Percentiles rank a stretch among this genome's conserved stretches.
phyloP scores from a whole-genome alignment of 1,284 basidiomycete genomes.

The Cryptococcus amylolentus region DNA sequence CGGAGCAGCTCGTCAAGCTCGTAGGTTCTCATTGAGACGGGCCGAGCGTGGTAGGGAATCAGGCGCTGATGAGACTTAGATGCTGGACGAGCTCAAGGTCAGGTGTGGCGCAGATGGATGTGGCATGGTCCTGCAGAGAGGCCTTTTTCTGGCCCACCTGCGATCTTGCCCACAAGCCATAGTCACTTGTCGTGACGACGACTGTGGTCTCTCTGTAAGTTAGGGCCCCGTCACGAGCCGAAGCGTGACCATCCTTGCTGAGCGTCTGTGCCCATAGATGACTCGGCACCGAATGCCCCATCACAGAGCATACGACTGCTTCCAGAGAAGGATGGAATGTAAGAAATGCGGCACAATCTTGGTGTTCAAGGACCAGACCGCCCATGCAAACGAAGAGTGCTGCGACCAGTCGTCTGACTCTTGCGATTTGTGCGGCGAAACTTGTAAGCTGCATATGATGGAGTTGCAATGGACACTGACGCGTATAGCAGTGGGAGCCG shows the following conservation, averaged over 20 bases:
- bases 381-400: conserved; percentile 3
- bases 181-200: conserved; percentile 54
- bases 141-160: conserved; percentile 63
- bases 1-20: conserved; percentile 23
- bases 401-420: conserved; percentile 3
- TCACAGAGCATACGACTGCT: conserved; percentile 44
- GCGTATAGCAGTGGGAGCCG: conserved; percentile 11
- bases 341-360: conserved; percentile 27
- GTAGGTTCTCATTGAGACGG: conserved; percentile 1
- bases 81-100: conserved; percentile 77
- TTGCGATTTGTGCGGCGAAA: conserved; percentile 20
- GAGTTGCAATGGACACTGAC: not conserved
- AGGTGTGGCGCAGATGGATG: conserved; percentile 62
- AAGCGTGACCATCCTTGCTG: conserved; percentile 53
- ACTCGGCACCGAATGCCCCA: conserved; percentile 31
- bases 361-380: conserved; percentile 27
- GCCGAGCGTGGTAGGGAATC: not conserved
- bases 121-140: conserved; percentile 63
- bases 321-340: conserved; percentile 42
- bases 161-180: conserved; percentile 61
- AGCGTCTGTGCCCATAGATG: conserved; percentile 22
- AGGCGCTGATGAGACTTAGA: conserved; percentile 50
- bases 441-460: conserved; percentile 8
- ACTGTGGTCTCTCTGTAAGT: conserved; percentile 51
- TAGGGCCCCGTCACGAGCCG: conserved; percentile 29